A percentile compares a stretch with the other conserved stretches of the same genome.
Evolutionary conservation across 1,284 basidiomycete species (phyloP).

Genomic region (Pholiota adiposa): DNA sequence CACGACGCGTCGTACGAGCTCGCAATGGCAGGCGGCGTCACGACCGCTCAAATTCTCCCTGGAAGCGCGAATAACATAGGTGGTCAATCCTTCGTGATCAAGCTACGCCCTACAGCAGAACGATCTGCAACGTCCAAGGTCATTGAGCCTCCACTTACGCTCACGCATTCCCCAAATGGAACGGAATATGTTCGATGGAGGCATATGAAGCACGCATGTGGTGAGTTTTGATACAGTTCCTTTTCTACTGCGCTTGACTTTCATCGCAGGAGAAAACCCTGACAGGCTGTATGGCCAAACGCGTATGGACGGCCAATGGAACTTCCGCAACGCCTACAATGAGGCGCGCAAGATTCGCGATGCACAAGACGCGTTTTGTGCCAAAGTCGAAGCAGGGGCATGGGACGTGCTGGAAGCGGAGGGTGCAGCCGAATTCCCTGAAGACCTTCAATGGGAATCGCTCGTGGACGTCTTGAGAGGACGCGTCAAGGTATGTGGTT

Average conservation of each 20-base stretch:
- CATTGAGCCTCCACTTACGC: constrained; percentile 47
- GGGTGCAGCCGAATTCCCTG: constrained; percentile 59
- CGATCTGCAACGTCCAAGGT: constrained; percentile 48
- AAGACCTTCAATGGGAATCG: constrained; percentile 69
- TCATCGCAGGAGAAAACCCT: constrained; percentile 44
- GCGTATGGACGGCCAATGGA: constrained; percentile 56
- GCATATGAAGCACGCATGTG: constrained; percentile 59
- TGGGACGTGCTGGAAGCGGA: constrained; percentile 52
- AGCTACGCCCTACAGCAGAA: constrained; percentile 50
- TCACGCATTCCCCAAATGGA: constrained; percentile 34
- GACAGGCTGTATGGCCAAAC: constrained; percentile 38
- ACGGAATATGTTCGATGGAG: constrained; percentile 42
- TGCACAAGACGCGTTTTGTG: constrained; percentile 66
- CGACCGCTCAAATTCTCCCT: constrained; percentile 39
- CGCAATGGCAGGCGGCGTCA: constrained; percentile 38
- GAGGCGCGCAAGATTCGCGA: constrained; percentile 66
- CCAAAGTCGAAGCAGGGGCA: constrained; percentile 44
- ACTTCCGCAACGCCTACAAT: constrained; percentile 57
- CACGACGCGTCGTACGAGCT: constrained; percentile 39
- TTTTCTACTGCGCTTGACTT: not conserved
- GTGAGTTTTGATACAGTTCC: constrained; percentile 27
- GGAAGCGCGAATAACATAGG: constrained; percentile 44
- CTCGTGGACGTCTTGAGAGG: constrained; percentile 75
- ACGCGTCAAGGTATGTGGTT: constrained; percentile 43
- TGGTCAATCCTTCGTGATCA: constrained; percentile 63